These are phyloP conservation scores for Ophiocordyceps camponoti-leonardi DNA, from an alignment of 2,329 filamentous ascomycete species.

Conservation along the genomic window DNA sequence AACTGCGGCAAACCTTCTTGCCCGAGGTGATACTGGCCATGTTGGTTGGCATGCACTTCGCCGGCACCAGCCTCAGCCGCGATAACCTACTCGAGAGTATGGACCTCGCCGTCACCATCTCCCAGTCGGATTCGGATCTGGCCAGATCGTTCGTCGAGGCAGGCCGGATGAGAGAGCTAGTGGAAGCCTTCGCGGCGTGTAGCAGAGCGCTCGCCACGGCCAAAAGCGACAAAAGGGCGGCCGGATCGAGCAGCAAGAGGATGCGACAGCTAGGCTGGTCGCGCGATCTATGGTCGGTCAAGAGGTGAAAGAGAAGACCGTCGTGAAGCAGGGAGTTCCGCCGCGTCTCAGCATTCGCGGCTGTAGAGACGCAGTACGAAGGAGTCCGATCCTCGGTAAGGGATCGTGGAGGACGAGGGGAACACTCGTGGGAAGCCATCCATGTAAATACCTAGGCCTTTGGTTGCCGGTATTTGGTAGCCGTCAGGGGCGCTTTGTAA, in stretches of 20 bases:
- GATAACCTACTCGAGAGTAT: slow-evolving; percentile 71
- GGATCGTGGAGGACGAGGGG: no score
- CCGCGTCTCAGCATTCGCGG: background rate
- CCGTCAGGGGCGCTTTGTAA: no score
- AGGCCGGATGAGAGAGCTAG: slow-evolving; percentile 56
- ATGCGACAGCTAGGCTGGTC: slow-evolving; percentile 45
- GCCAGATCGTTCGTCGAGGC: slow-evolving; percentile 45
- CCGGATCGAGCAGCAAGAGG: slow-evolving; percentile 37
- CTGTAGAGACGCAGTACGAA: no score
- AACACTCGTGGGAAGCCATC: no score
- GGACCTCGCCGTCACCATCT: slow-evolving; percentile 64
- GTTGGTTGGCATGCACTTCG: slow-evolving; percentile 63
- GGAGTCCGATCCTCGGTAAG: no score
- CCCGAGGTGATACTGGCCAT: slow-evolving; percentile 78
- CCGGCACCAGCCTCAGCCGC: slow-evolving; percentile 55
- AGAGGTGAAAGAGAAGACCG: slow-evolving; percentile 7
- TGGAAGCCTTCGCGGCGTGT: slow-evolving; percentile 58
- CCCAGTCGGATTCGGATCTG: slow-evolving; percentile 51
- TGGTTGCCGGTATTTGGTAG: no score
- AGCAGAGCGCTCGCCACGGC: slow-evolving; percentile 53
- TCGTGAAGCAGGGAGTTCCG: background rate
- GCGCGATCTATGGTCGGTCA: slow-evolving; percentile 43
- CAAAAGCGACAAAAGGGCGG: slow-evolving; percentile 34
- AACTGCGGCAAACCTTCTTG: slow-evolving; percentile 61
- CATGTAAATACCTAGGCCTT: no score